phyloP scores from a whole-genome alignment of 2,329 filamentous ascomycete species.

The Alternaria triticimaculans region DNA sequence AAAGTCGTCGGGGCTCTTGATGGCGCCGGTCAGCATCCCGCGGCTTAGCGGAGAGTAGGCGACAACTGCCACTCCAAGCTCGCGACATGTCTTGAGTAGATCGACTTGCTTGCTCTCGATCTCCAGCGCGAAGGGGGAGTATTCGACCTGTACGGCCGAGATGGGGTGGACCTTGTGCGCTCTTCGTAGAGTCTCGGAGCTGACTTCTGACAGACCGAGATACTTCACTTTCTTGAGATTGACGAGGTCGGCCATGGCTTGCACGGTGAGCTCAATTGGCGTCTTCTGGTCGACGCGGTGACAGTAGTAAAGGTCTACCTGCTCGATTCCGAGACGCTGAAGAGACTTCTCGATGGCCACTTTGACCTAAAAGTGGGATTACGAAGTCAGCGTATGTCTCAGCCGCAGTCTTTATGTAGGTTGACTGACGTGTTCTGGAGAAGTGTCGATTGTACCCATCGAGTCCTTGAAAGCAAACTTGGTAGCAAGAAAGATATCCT shows the following conservation, averaged over 20 bases:
- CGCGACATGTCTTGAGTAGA: slow-evolving; percentile 51
- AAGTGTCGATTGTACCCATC: slow-evolving; percentile 43
- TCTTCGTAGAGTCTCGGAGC: slow-evolving; percentile 55
- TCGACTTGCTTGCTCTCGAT: slow-evolving; percentile 52
- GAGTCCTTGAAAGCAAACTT: slow-evolving; percentile 54
- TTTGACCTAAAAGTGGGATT: slow-evolving; percentile 15
- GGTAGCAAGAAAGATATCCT: slow-evolving; percentile 57
- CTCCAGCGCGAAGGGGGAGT: slow-evolving; percentile 56
- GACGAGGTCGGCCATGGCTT: slow-evolving; percentile 62
- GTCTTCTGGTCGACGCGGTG: slow-evolving; percentile 54
- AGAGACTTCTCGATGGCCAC: slow-evolving; percentile 51
- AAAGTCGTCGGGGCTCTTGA: slow-evolving; percentile 55
- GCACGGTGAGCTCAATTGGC: slow-evolving; percentile 57
- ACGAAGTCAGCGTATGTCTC: neutral
- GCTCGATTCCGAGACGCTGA: slow-evolving; percentile 49
- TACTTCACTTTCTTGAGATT: slow-evolving; percentile 60
- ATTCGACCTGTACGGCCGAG: slow-evolving; percentile 59
- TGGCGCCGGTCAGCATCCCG: slow-evolving; percentile 38
- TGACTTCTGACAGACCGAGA: slow-evolving; percentile 57
- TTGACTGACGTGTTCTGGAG: slow-evolving; percentile 47
- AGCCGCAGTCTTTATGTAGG: rapidly evolving
- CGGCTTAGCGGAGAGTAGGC: slow-evolving; percentile 49
- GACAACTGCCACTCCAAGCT: slow-evolving; percentile 53
- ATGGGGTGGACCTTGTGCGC: slow-evolving; percentile 57
- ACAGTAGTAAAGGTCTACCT: slow-evolving; percentile 56